Conservation (phyloP, 2,329 filamentous ascomycete species). For the Apiospora koreana region DNA sequence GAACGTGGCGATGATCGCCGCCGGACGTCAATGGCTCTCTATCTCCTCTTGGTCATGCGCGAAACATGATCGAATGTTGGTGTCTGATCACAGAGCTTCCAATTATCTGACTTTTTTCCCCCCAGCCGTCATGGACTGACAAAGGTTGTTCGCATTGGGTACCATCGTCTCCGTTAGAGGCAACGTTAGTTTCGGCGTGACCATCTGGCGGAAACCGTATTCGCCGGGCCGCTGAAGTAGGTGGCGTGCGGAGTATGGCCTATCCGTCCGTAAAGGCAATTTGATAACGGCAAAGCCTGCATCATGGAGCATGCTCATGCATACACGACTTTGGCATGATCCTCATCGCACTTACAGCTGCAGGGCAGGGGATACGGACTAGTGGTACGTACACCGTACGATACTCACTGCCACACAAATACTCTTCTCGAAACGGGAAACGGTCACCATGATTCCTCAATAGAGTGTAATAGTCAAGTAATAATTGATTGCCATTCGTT, state of each 20-base stretch:
- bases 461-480: not conserved
- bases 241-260: not conserved
- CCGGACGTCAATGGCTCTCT: not conserved
- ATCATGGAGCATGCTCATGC: not conserved
- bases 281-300: not conserved
- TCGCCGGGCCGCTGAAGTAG: conserved; percentile 1
- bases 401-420: not conserved
- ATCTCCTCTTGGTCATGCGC: not conserved
- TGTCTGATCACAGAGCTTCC: not conserved
- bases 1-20: not conserved
- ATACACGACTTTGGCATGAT: not conserved
- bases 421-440: not conserved
- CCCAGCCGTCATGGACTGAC: not conserved
- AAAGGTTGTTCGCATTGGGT: not conserved
- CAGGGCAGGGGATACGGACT: not conserved
- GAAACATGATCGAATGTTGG: not conserved
- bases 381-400: not conserved
- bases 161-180: conserved; percentile 2
- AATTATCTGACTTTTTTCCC: not conserved
- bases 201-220: not conserved
- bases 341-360: not conserved
- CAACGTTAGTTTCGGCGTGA: conserved; percentile 2
- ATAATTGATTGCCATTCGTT: not conserved
- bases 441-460: not conserved
- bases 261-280: not conserved